Base-by-base conservation (phyloP, 1,284 basidiomycete species). In the Fomitopsis schrenkii region DNA sequence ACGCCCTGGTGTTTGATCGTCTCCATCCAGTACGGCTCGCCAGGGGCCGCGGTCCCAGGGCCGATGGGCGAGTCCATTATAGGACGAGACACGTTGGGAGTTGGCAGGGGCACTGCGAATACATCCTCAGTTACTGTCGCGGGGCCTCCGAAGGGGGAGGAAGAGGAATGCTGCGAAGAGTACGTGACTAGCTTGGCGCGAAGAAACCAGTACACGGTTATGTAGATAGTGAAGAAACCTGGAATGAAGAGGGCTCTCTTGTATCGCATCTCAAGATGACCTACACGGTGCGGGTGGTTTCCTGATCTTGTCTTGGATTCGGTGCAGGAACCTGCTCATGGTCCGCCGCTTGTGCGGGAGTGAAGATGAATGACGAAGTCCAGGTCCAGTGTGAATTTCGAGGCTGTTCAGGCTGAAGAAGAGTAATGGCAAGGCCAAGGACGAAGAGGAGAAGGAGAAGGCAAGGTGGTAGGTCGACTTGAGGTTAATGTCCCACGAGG, bases 11-110 rank as follows among this genome's bases (percentile, higher is more conserved):
- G 88, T 61, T 79, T 82, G 66, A 91, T 89, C 46, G 65, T 82
- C 68, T 91, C 75, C 70, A 90, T 72, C 90, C 90, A 92, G 71
- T 83, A 92, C 1, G 89, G 83, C 45, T 86, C 85, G 8, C 70
- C 70, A 1, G 85, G 71, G 14, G 76, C 77, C 22, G 86, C 84
- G n/a, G 76, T 80, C 22, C 86, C 86, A 36, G 66, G 55, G 14
- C 72, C 75, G 14, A 81, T 67, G 2, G 80, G 75, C 15, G 72
- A 60, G 36, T 22, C 33, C 35, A 45, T 9, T 1, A 46, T 19
- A 9, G 52, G 52, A 9, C 52, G 52, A 14, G 52, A 36, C 52
- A 54, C 40, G 52, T 54, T 54, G 9, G 52, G 52, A 3, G 52
- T 22, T n/a, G 52, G n/a, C 52, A 36, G 19, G 52, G 52, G 52